A percentile compares a stretch with the other conserved stretches of the same genome.
Conservation (phyloP, 306 rosid genomes). For the Cicer bijugum region DNA sequence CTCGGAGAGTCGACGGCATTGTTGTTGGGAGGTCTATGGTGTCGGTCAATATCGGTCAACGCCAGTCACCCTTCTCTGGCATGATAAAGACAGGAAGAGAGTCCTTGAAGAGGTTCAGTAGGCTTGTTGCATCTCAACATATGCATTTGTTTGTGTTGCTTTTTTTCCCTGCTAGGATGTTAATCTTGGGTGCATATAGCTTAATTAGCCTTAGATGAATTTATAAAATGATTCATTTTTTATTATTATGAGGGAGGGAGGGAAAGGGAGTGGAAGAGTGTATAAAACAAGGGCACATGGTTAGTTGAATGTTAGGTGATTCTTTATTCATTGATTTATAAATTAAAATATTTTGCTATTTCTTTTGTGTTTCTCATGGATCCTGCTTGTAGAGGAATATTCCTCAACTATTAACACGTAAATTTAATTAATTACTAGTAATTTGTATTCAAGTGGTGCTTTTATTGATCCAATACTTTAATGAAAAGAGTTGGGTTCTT, state of each 20-base stretch:
- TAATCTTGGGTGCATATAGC: slow-evolving; percentile 61
- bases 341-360: slow-evolving; percentile 1
- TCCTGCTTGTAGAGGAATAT: slow-evolving; percentile 31
- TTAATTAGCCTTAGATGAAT: slow-evolving; percentile 48
- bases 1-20: slow-evolving; percentile 48
- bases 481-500: slow-evolving; percentile 11
- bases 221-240: slow-evolving; percentile 36
- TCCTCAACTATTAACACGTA: slow-evolving; percentile 12
- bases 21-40: slow-evolving; percentile 57
- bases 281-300: slow-evolving; percentile 49
- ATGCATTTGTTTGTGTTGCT: slow-evolving; percentile 81
- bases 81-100: slow-evolving; percentile 65
- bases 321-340: slow-evolving; percentile 78
- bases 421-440: neutral
- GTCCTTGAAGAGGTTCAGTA: slow-evolving; percentile 69
- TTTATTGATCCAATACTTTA: neutral
- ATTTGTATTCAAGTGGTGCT: neutral
- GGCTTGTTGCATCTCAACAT: slow-evolving; percentile 78
- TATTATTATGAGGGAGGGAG: slow-evolving; percentile 26
- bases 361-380: neutral
- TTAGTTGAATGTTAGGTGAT: slow-evolving; percentile 52
- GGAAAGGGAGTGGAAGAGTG: slow-evolving; percentile 37
- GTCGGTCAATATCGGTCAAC: slow-evolving; percentile 50
- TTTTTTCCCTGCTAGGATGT: slow-evolving; percentile 64
- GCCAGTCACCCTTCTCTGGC: slow-evolving; percentile 66